phyloP scores from a whole-genome alignment of 352 stramenopile genomes.

The Blastocystis sp. region DNA sequence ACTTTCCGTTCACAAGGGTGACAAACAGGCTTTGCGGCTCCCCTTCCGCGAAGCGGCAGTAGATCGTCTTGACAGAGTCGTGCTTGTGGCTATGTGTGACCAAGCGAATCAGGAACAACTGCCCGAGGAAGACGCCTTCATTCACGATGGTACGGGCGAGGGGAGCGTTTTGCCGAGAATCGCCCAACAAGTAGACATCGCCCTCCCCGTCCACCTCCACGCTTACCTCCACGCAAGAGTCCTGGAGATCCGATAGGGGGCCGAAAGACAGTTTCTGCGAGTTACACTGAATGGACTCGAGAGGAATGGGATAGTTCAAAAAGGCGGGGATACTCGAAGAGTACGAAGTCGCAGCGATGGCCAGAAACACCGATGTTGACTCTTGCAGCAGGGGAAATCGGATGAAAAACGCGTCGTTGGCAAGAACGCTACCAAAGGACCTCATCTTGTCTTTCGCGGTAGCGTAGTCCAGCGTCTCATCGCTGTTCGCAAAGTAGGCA shows the following conservation, averaged over 20 bases:
- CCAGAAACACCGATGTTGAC: too few species aligned
- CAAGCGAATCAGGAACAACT: neutral
- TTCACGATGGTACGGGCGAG: neutral
- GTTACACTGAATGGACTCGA: neutral
- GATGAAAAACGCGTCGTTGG: neutral
- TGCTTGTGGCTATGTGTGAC: constrained; percentile 12
- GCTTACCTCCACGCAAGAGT: constrained; percentile 1
- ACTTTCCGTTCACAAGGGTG: neutral
- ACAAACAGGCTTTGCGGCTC: neutral
- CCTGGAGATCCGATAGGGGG: neutral
- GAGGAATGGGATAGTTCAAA: neutral
- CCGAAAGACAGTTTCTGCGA: neutral
- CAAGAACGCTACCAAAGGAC: neutral
- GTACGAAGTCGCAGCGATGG: too few species aligned
- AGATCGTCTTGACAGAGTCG: neutral
- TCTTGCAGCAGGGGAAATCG: neutral
- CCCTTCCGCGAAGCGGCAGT: neutral
- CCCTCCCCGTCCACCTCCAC: neutral
- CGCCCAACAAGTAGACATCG: constrained; percentile 26
- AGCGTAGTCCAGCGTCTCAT: too few species aligned
- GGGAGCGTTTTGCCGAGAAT: neutral
- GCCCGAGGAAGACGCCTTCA: constrained; percentile 37
- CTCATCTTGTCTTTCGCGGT: too few species aligned
- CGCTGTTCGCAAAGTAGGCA: neutral
- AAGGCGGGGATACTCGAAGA: neutral